Conservation (phyloP, 2,329 filamentous ascomycete genomes). For the Alternaria novae-zelandiae region DNA sequence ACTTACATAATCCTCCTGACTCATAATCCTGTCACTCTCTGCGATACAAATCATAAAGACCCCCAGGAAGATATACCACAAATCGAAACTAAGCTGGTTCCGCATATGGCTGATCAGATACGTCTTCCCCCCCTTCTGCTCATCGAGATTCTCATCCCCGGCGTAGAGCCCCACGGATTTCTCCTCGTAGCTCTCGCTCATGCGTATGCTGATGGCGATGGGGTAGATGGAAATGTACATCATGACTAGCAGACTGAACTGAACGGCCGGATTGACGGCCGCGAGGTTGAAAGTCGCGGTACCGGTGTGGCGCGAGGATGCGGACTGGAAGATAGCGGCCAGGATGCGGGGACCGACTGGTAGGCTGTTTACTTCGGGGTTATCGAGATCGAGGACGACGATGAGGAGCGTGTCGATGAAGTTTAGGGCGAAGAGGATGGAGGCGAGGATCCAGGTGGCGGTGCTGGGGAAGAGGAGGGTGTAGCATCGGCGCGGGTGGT, state of each 20-base stretch:
- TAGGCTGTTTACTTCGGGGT: constrained; percentile 69
- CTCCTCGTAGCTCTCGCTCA: constrained; percentile 97
- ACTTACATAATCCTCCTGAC: constrained; percentile 56
- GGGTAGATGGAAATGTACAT: constrained; percentile 99
- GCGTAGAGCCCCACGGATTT: constrained; percentile 78
- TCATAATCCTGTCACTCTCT: constrained; percentile 75
- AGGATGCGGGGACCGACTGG: constrained; percentile 78
- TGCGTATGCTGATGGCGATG: constrained; percentile 91
- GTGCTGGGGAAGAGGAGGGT: constrained; percentile 88
- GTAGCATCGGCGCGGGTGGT: constrained; percentile 95
- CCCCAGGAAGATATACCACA: constrained; percentile 96
- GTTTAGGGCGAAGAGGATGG: constrained; percentile 81
- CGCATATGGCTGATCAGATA: constrained; percentile 93
- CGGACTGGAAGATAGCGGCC: constrained; percentile 88
- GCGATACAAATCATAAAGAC: constrained; percentile 91
- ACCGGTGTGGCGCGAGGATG: constrained; percentile 86
- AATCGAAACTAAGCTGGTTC: constrained; percentile 90
- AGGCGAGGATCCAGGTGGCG: constrained; percentile 96
- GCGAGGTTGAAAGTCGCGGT: constrained; percentile 82
- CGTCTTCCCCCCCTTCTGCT: constrained; percentile 64
- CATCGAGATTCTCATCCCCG: constrained; percentile 50
- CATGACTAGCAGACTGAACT: constrained; percentile 95
- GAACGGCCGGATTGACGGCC: constrained; percentile 83
- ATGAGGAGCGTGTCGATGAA: constrained; percentile 87
- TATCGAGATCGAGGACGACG: constrained; percentile 85